Evolutionary conservation across 495 filamentous ascomycete species (phyloP), one percentile per base, ranked within the genome.

Genomic region (Glarea lozoyensis): DNA sequence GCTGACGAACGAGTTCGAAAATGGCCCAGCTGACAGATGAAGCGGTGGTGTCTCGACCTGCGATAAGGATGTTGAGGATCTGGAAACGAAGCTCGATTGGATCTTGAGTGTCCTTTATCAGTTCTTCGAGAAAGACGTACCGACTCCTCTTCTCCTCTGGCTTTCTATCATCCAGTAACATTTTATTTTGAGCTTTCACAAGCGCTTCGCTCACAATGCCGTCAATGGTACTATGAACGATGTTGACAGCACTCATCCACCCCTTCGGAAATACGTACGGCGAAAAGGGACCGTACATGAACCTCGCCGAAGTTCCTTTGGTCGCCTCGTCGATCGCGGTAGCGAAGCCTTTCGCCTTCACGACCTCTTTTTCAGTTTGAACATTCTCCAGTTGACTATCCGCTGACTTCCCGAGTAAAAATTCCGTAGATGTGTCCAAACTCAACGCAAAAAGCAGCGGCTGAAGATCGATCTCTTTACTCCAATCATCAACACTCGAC

Each of bases 1-100:
- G 65, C 30, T 45, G 45, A 59, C 64, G 40, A 62, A 67, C 18
- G 57, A 39, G 45, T 59, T 59, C 31, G 63, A 65, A 18, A 76
- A n/a, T n/a, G n/a, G 53, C 60, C 76, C 41, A 54, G 65, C 35
- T n/a, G 25, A 29, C 25, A 29, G 25, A 29, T n/a, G n/a, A n/a
- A 56, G 71, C 52, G 31, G 78, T 82, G 7, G 77, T 80, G 43
- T 82, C 78, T 27, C 67, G 58, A 6, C 65, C 66, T 2, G 69
- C 72, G 13, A 76, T 57, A 13, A 74, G 61, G 23, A 74, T 58
- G 36, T 65, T 66, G 2, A 69, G 49, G 10, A 72, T 45, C 48
- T 75, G 55, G 41, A n/a, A n/a, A n/a, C n/a, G n/a, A n/a, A n/a
- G n/a, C n/a, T n/a, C n/a, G n/a, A n/a, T n/a, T n/a, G n/a, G n/a